phyloP scores from a whole-genome alignment of 2,329 filamentous ascomycete genomes.

The Exserohilum turcica region DNA sequence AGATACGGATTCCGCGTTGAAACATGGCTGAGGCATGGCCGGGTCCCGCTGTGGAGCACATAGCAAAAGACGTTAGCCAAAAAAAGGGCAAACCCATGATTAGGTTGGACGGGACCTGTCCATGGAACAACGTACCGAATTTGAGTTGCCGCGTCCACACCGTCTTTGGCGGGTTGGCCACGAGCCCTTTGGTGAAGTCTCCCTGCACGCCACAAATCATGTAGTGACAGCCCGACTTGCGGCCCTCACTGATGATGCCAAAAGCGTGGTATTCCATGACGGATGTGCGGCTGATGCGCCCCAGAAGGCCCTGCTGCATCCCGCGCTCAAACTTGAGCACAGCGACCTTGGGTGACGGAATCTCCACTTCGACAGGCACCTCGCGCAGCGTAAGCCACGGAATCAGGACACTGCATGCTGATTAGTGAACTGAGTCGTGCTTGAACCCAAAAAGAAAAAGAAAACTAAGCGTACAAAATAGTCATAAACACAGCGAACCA shows the following conservation, averaged over 20 bases:
- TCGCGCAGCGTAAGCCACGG: conserved; percentile 46
- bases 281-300: conserved; percentile 43
- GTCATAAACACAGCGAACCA: conserved; percentile 48
- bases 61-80: conserved; percentile 22
- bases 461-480: conserved; percentile 41
- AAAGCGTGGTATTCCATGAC: conserved; percentile 48
- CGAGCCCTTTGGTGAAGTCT: conserved; percentile 43
- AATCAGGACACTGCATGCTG: conserved; percentile 31
- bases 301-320: conserved; percentile 45
- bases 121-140: conserved; percentile 35
- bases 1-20: conserved; percentile 43
- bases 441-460: not conserved
- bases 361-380: conserved; percentile 42
- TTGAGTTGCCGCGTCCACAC: conserved; percentile 45
- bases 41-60: conserved; percentile 35
- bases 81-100: not conserved
- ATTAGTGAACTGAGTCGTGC: conserved; percentile 12
- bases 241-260: conserved; percentile 44
- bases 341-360: conserved; percentile 45
- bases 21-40: conserved; percentile 46
- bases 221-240: conserved; percentile 38
- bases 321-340: conserved; percentile 42
- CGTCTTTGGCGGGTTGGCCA: conserved; percentile 40
- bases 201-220: conserved; percentile 47
- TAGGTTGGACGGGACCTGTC: too few relatives aligned